Base-by-base conservation (phyloP, 2,329 filamentous ascomycete genomes). In the Zopfia rhizophila region DNA sequence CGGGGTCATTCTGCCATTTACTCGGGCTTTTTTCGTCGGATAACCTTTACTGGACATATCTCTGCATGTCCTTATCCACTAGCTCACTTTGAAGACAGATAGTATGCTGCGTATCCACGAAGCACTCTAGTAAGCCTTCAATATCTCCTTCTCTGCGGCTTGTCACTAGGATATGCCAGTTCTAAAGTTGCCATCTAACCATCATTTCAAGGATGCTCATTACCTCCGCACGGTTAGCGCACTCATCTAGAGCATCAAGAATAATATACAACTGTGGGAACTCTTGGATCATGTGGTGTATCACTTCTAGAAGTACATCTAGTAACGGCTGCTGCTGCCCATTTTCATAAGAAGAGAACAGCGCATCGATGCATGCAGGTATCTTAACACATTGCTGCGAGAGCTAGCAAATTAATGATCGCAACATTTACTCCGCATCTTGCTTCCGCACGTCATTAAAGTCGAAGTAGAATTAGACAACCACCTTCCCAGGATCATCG, bases 401-500 rank as follows among this genome's bases (percentile, higher is more conserved):
- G 2, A 72, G 48, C 39, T 74, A 72, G 16, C 23, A 38, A 8
- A 72, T 31, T 1, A 75, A 47, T 12, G 70, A 72, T 7, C 64
- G 60, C 3, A 74, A 5, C 48, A 70, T 58, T 2, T 53, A 48
- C 5, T 68, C 58, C 1, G 63, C 21, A 0, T 38, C 33, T 43
- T 74, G 67, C 42, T 72, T 74, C 8, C 56, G 24, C 2, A 8
- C 31, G 32, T 73, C 60, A 6, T 56, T 69, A 49, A 74, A 75
- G 39, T 56, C 48, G 35, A 60, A 60, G 44, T 38, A 58, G 42
- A 56, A 58, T 37, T 55, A 51, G 22, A 53, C 45, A 14, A 51
- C 22, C 5, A 45, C 44, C 28, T 42, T 53, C 11, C 38, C 44
- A 36, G 52, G 47, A 31, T 56, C 45, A 30, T 48, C 22, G 7